Conservation (phyloP, 164 flowering plant species). For the Taxillus chinensis region DNA sequence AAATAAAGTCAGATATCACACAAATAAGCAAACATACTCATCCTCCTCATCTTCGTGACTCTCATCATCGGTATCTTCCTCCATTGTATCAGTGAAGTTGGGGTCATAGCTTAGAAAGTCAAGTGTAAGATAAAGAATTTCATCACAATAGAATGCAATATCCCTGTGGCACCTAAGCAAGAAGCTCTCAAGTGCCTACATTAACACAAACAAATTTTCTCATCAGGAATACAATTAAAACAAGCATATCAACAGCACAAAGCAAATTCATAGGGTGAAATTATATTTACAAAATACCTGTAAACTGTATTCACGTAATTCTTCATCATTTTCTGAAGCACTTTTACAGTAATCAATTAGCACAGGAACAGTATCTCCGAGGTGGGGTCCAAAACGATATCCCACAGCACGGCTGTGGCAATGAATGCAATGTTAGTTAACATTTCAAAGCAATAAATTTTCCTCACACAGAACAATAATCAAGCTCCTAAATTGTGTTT, state of each 20-base stretch:
- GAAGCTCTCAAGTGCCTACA: slow-evolving; percentile 92
- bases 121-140: slow-evolving; percentile 70
- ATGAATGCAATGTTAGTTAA: neutral
- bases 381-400: slow-evolving; percentile 95
- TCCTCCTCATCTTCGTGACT: slow-evolving; percentile 83
- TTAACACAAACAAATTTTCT: neutral
- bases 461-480: neutral
- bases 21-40: slow-evolving; percentile 51
- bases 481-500: neutral
- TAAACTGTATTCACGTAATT: slow-evolving; percentile 96
- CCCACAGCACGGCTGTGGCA: slow-evolving; percentile 91
- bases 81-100: slow-evolving; percentile 96
- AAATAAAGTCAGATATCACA: neutral
- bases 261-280: neutral
- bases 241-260: neutral
- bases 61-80: slow-evolving; percentile 94
- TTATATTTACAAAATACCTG: slow-evolving; percentile 47
- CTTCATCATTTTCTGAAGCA: slow-evolving; percentile 97
- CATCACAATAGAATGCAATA: slow-evolving; percentile 72
- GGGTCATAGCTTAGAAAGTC: slow-evolving; percentile 94
- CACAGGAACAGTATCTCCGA: slow-evolving; percentile 80
- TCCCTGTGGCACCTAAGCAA: slow-evolving; percentile 91
- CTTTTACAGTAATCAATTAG: slow-evolving; percentile 71
- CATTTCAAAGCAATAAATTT: too few species aligned
- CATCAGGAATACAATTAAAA: too few species aligned